Evolutionary conservation across 371 early-diverging fungal species (phyloP).

Genomic region (Parasitella parasitica): DNA sequence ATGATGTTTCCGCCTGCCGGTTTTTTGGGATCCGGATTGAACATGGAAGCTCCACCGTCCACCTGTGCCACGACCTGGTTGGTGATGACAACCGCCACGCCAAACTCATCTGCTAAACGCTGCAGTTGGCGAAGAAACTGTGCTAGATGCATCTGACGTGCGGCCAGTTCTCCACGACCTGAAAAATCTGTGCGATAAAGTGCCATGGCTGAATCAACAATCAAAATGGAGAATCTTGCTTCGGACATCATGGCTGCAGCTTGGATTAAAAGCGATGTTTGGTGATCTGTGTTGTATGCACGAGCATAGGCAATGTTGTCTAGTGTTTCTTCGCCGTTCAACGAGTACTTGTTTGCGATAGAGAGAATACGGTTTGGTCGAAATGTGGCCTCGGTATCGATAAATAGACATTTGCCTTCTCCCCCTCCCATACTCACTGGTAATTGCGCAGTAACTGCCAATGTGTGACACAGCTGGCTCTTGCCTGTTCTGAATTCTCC

Average conservation of each 20-base stretch:
- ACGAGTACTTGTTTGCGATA: conserved; percentile 85
- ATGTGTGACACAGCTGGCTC: conserved; percentile 98
- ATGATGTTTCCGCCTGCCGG: conserved; percentile 99
- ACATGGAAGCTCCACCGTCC: conserved; percentile 93
- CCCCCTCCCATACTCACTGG: conserved; percentile 88
- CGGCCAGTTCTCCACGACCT: conserved; percentile 97
- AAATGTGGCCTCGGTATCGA: conserved; percentile 99
- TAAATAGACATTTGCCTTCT: conserved; percentile 96
- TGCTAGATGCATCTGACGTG: conserved; percentile 96
- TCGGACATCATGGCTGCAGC: conserved; percentile 98
- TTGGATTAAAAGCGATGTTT: conserved; percentile 85
- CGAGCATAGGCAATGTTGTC: conserved; percentile 97
- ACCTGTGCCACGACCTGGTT: conserved; percentile 99
- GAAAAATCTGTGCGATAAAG: conserved; percentile 98
- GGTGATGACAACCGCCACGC: conserved; percentile 97
- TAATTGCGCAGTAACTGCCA: conserved; percentile 98
- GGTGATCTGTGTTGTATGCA: conserved; percentile 98
- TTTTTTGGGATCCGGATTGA: conserved; percentile 95
- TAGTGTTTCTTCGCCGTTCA: conserved; percentile 87
- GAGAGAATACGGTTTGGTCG: conserved; percentile 90
- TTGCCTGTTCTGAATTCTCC: conserved; percentile 99
- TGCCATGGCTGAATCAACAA: conserved; percentile 97
- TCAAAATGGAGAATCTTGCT: conserved; percentile 82
- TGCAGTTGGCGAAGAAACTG: conserved; percentile 88
- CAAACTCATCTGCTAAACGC: conserved; percentile 97